These are phyloP conservation scores for Viridothelium virens DNA, from an alignment of 495 filamentous ascomycete genomes.

Conservation along the genomic window DNA sequence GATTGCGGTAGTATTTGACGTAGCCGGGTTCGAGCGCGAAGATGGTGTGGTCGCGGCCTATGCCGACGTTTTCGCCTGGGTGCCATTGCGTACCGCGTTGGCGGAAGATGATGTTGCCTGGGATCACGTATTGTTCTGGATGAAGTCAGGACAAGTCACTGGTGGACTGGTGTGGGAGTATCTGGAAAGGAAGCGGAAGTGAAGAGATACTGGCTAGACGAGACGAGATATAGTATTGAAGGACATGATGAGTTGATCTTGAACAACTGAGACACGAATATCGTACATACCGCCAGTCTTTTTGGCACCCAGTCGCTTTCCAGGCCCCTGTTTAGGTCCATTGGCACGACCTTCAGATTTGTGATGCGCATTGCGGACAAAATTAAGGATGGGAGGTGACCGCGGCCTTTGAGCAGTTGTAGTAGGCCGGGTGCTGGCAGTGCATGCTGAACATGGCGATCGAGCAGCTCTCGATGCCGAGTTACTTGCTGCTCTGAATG, in stretches of 20 bases:
- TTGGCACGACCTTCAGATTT: constrained; percentile 82
- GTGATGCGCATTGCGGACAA: constrained; percentile 69
- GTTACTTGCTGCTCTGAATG: background rate
- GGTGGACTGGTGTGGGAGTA: too few relatives aligned
- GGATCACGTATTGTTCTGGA: constrained; percentile 76
- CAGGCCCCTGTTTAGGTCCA: constrained; percentile 71
- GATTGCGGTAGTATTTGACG: constrained; percentile 93
- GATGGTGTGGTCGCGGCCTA: constrained; percentile 97
- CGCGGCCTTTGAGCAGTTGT: background rate
- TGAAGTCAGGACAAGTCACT: background rate
- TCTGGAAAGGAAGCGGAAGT: too few relatives aligned
- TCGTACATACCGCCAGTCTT: constrained; percentile 62
- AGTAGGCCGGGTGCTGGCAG: background rate
- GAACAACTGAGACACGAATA: background rate
- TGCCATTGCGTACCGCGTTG: constrained; percentile 93
- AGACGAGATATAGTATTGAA: background rate
- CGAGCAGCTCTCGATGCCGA: background rate
- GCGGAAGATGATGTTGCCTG: constrained; percentile 95
- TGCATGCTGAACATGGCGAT: constrained; percentile 16
- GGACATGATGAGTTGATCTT: background rate
- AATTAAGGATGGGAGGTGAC: constrained; percentile 25
- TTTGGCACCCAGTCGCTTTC: constrained; percentile 92
- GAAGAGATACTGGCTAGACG: too few relatives aligned
- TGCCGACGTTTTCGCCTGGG: constrained; percentile 83
- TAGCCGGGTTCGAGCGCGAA: constrained; percentile 76